Evolutionary conservation across 371 early-diverging fungal species (phyloP), one percentile per base, ranked within the genome.

Genomic region (Rozella allomycis): DNA sequence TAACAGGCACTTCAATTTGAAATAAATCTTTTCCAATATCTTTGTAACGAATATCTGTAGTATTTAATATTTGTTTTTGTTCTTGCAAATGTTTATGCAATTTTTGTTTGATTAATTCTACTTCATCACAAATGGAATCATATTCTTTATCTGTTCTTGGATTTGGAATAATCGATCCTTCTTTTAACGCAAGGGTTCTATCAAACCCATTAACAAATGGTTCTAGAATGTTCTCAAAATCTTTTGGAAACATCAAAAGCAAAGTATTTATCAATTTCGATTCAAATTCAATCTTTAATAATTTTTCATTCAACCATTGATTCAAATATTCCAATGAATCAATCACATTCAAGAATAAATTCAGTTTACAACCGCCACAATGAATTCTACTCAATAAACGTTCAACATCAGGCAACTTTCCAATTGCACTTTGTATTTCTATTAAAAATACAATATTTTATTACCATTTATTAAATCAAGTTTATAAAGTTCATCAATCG

Each of bases 11-110:
- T 46, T 98, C 96, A 10, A 97, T 47, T 54, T 85, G 87, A 50
- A 78, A 87, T 6, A 81, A 63, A 43, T 97, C 97, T 47, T 96
- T 97, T 17, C 88, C 88, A 30, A 90, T 46, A 55, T 88, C 72
- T 42, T 72, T 77, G 58, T 78, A 98, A 76, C 33, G 22, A 29
- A 7, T 29, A 29, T 29, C 17, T 7, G 30, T 14, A 29, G 30
- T 14, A 10, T 29, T 14, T 29, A 17, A 29, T 14, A 17, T 10
- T 29, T 29, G 30, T 8, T 73, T 67, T 13, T 57, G 55, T 20
- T 67, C 60, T n/a, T 43, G 39, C 23, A 84, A 41, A 40, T 83
- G 64, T 8, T 45, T 37, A 1, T 70, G 62, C 26, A 94, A 67
- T 45, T 67, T 42, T 35, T 20, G 33, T 35, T 9, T 28, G 35